Conservation (phyloP, 73 alveolate genomes). For the Uronychia binucleata region DNA sequence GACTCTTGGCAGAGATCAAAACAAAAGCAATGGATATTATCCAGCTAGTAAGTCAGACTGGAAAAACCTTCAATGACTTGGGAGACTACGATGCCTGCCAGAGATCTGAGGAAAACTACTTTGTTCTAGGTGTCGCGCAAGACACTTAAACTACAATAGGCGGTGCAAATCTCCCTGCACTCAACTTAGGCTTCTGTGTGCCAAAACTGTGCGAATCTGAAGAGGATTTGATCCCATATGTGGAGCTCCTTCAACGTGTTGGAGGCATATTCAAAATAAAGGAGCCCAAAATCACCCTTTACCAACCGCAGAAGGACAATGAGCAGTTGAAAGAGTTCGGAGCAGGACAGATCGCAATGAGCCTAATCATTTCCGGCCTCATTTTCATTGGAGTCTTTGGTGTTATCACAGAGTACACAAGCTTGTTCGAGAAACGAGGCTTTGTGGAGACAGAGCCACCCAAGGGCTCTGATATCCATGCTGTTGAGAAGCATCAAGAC, state of each 20-base stretch:
- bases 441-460: background rate
- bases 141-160: background rate
- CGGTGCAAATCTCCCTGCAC: background rate
- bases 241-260: background rate
- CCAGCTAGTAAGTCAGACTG: background rate
- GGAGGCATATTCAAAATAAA: background rate
- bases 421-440: constrained; percentile 2
- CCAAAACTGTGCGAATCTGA: constrained; percentile 5
- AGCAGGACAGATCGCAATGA: background rate
- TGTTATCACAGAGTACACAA: constrained; percentile 14
- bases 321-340: background rate
- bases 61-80: constrained; percentile 15
- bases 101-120: background rate
- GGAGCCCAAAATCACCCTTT: background rate
- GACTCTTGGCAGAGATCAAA: background rate
- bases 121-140: background rate
- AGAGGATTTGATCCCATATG: background rate
- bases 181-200: background rate
- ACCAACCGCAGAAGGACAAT: background rate
- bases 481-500: background rate
- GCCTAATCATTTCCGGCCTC: background rate
- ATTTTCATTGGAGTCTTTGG: background rate
- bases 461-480: background rate
- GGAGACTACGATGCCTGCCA: constrained; percentile 32
- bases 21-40: background rate